These are phyloP conservation scores for Hericium erinaceus DNA, from an alignment of 768 basidiomycete genomes.

Conservation along the genomic window DNA sequence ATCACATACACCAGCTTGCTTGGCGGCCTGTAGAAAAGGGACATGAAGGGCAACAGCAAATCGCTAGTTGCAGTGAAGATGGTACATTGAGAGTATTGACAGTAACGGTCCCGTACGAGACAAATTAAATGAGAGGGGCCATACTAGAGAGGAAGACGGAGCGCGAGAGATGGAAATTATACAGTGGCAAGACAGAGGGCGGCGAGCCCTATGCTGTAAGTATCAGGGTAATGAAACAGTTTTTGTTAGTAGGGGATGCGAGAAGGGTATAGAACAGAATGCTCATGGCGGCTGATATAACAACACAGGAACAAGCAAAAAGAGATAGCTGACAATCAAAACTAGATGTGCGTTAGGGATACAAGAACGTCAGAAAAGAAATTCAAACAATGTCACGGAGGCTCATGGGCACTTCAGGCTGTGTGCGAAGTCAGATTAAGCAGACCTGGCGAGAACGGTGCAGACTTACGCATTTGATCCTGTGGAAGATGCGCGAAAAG, in stretches of 20 bases:
- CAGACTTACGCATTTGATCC: conserved; percentile 70
- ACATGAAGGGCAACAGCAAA: conserved; percentile 26
- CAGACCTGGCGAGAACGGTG: background rate
- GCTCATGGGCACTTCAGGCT: conserved; percentile 89
- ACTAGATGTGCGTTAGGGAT: conserved; percentile 62
- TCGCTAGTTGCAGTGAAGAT: conserved; percentile 91
- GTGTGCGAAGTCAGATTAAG: conserved; percentile 18
- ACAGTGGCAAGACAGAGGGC: conserved; percentile 47
- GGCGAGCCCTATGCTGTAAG: conserved; percentile 31
- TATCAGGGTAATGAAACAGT: conserved; percentile 55
- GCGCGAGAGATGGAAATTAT: conserved; percentile 39
- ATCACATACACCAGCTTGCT: conserved; percentile 71
- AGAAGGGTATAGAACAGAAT: conserved; percentile 67
- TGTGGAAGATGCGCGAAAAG: conserved; percentile 1
- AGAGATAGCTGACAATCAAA: conserved; percentile 7
- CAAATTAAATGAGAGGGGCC: conserved; percentile 16
- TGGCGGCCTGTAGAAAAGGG: conserved; percentile 50
- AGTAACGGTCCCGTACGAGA: conserved; percentile 7
- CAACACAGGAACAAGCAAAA: conserved; percentile 29
- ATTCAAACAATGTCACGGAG: conserved; percentile 82
- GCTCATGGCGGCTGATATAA: conserved; percentile 36
- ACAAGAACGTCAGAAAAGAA: conserved; percentile 51
- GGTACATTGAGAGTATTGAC: conserved; percentile 68
- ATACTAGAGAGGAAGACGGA: conserved; percentile 4
- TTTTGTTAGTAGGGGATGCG: conserved; percentile 36